Conservation (phyloP, 2,329 filamentous ascomycete genomes). For the Pseudodiploospora longispora region DNA sequence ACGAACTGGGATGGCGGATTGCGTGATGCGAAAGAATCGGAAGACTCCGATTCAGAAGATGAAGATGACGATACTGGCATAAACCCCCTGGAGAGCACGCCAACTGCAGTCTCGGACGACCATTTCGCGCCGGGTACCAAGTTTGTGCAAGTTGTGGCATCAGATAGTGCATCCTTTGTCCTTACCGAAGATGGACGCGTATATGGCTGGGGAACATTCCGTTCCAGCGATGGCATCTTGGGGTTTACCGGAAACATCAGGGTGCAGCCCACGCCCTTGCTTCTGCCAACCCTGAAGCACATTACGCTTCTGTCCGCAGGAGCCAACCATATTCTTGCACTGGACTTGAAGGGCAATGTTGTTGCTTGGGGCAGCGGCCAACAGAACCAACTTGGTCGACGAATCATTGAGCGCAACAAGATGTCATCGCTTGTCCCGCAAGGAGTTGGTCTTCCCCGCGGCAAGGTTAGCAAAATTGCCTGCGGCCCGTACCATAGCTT, state of each 20-base stretch:
- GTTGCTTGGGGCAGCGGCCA: conserved; percentile 67
- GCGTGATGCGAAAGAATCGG: conserved; percentile 45
- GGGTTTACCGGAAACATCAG: conserved; percentile 50
- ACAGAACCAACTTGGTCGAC: conserved; percentile 55
- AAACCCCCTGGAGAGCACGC: conserved; percentile 66
- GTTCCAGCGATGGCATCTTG: conserved; percentile 55
- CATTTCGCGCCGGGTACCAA: conserved; percentile 53
- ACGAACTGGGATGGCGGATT: conserved; percentile 60
- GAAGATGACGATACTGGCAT: conserved; percentile 57
- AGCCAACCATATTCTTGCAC: conserved; percentile 62
- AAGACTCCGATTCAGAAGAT: conserved; percentile 44
- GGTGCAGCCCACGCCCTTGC: conserved; percentile 41
- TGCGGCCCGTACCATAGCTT: conserved; percentile 79
- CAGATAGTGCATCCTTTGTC: conserved; percentile 68
- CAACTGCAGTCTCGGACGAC: conserved; percentile 49
- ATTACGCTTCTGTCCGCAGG: conserved; percentile 57
- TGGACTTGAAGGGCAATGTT: conserved; percentile 57
- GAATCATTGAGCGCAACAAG: conserved; percentile 54
- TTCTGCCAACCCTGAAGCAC: conserved; percentile 57
- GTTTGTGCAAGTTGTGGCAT: conserved; percentile 58
- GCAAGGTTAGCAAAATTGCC: conserved; percentile 45
- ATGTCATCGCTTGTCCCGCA: conserved; percentile 54
- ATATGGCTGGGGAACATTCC: conserved; percentile 80
- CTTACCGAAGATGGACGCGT: conserved; percentile 68
- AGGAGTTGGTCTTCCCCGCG: conserved; percentile 47